Evolutionary conservation across 768 basidiomycete genomes (phyloP), one percentile per base, ranked within the genome.

Genomic region (Pleurotus platypus): DNA sequence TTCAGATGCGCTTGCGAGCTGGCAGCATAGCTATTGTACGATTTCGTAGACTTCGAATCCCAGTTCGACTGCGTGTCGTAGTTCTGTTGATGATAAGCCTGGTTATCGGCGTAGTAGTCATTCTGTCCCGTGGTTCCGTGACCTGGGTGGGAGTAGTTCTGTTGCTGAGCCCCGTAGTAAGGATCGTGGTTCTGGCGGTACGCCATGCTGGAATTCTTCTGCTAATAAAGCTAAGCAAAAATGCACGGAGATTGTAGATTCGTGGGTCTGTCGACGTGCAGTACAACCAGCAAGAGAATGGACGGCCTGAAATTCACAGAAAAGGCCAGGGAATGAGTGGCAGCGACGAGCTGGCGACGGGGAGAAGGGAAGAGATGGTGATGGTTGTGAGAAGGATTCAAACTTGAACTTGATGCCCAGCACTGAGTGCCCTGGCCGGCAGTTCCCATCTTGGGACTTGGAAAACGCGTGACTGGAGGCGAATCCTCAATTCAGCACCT

Each of bases 1-100:
- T 84, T 82, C 61, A 91, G 82, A 66, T 90, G 88, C 24, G 75
- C 82, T 64, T 90, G 87, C 4, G 90, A 91, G 69, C 86, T 84
- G 62, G 77, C 78, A 63, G 78, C 81, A 68, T 79, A 81, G 63
- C 85, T 87, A 67, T 84, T 78, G 67, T 81, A 82, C 24, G 86
- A 88, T 58, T 84, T 83, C 46, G 75, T 68, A 4, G 83, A 85
- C 64, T 75, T 78, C 27, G 69, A 63, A 60, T 81, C 80, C 77
- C 78, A 80, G 55, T 79, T 78, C 42, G 66, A 57, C 50, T 75
- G 71, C 58, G 70, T 66, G 22, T 83, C 77, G 60, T 76, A 69
- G 60, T 82, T 79, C 57, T 60, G 49, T 3, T 56, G 55, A 35
- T 57, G 15, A 22, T 60, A 51, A 11, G 24, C 40, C 50, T 71